Conservation (phyloP, 164 flowering plant genomes). For the Vitis riparia region DNA sequence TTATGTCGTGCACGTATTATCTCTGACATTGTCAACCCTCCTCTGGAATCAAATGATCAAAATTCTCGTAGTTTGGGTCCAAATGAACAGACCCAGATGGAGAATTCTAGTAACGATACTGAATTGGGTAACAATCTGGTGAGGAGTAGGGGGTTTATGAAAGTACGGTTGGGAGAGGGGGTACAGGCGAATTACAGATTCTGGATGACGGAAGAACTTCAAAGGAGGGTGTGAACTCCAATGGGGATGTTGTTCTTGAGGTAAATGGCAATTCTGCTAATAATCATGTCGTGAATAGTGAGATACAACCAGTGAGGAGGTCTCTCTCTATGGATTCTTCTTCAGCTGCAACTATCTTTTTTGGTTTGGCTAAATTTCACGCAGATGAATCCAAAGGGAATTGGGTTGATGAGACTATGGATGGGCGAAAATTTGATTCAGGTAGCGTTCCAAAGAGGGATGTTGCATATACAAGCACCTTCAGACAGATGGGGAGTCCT, state of each 20-base stretch:
- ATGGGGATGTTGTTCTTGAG: neutral
- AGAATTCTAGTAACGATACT: slow-evolving; percentile 18
- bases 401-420: slow-evolving; percentile 2
- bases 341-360: slow-evolving; percentile 18
- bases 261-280: neutral
- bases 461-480: slow-evolving; percentile 13
- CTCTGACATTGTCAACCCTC: neutral
- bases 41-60: slow-evolving; percentile 7
- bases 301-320: slow-evolving; percentile 9
- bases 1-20: slow-evolving; percentile 58
- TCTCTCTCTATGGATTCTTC: slow-evolving; percentile 27
- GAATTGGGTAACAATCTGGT: slow-evolving; percentile 12
- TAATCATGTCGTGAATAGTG: neutral
- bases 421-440: slow-evolving; percentile 7
- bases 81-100: slow-evolving; percentile 20
- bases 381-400: slow-evolving; percentile 23
- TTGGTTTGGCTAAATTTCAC: slow-evolving; percentile 1
- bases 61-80: slow-evolving; percentile 7
- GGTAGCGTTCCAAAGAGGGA: slow-evolving; percentile 11
- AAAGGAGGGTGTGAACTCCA: slow-evolving; percentile 8
- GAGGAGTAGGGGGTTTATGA: slow-evolving; percentile 1
- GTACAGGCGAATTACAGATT: slow-evolving; percentile 12
- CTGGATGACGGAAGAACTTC: neutral
- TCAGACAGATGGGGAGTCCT: slow-evolving; percentile 21
- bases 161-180: slow-evolving; percentile 17